Base-by-base conservation (phyloP, 2,329 filamentous ascomycete genomes). In the Microcyclospora pomicola region DNA sequence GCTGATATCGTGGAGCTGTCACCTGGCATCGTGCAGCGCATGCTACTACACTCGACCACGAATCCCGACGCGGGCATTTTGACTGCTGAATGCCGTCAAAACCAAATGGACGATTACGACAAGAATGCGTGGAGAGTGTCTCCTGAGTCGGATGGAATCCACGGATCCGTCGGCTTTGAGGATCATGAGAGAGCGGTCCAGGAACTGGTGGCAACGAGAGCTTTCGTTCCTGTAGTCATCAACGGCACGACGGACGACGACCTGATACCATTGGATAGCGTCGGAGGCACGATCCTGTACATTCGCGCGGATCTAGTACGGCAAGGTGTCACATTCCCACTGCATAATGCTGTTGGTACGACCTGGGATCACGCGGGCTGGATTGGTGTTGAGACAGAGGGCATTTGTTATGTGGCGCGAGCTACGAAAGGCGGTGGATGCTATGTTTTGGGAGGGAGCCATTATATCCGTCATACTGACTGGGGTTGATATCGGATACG, bases 331-430 rank as follows among this genome's bases (percentile, higher is more conserved):
- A 46, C 44, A 4, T 61, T 60, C 36, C 58, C 59, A 5, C 49
- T 52, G 9, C 55, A 48, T 27, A 54, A 56, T 32, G 47, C 59
- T 6, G 50, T 59, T 9, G 58, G 59, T n/a, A 56, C 58, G 6
- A 55, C 53, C 2, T 61, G 57, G 58, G 46, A 48, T 9, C 50
- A 51, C 28, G 49, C 57, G 5, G 59, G 59, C 5, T 56, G 50
- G 49, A 51, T 55, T 12, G 59, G 59, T 1, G 50, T 61, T 15
- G 59, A 61, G 45, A 56, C 58, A 2, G 59, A 62, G 37, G 59
- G 59, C 0, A 42, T 62, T 13, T 61, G 58, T 43, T 62, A 60
- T 33, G 38, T 40, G 32, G 45, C 39, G 28, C 37, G 36, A 12
- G 37, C 27, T 1, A 30, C 44, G 7, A 27, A 31, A 9, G 42